phyloP scores from a whole-genome alignment of 345 rosid genomes.

The Brassica juncea region DNA sequence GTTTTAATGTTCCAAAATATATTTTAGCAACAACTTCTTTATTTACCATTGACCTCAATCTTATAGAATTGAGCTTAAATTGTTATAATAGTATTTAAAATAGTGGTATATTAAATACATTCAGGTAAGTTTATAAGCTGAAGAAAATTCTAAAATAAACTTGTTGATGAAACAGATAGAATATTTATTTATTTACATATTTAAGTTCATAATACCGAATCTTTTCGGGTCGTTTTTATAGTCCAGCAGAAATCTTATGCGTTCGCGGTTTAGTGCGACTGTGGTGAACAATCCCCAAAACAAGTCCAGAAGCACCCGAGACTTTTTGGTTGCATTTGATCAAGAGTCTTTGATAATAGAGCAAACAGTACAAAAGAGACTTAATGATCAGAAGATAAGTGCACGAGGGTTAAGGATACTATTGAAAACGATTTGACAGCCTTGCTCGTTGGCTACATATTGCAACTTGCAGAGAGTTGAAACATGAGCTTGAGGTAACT shows the following conservation, averaged over 20 bases:
- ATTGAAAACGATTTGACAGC: conserved; percentile 32
- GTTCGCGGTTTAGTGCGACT: not conserved
- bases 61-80: not conserved
- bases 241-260: not conserved
- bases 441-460: conserved; percentile 23
- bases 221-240: not conserved
- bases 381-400: conserved; percentile 22
- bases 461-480: conserved; percentile 34
- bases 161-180: not conserved
- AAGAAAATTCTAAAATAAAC: not conserved
- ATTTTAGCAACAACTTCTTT: not conserved
- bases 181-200: not conserved
- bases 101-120: not conserved
- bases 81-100: not conserved
- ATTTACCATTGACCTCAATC: not conserved
- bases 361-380: conserved; percentile 22
- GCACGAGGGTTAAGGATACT: conserved; percentile 23
- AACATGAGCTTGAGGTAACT: conserved; percentile 24
- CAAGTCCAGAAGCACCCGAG: conserved; percentile 10
- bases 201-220: not conserved
- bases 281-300: not conserved
- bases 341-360: conserved; percentile 17
- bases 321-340: conserved; percentile 1
- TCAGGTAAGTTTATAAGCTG: not conserved
- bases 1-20: not conserved